Evolutionary conservation across 148 eudicot genomes (phyloP).

Genomic region (Vaccinium corymbosum): DNA sequence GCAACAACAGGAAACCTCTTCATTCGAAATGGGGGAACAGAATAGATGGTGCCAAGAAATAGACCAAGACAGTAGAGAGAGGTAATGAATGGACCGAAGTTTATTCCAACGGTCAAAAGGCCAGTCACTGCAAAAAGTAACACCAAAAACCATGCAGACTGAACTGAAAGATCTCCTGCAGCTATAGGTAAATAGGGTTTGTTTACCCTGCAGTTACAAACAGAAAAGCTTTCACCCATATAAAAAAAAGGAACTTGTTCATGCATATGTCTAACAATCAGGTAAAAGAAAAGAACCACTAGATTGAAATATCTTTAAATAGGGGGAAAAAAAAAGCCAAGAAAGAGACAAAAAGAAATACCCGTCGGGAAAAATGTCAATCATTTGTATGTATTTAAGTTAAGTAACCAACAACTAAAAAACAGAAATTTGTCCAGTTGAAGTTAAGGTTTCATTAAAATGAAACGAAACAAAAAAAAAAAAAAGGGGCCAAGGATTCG

Average conservation of each 20-base stretch:
- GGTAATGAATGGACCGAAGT: conserved; percentile 88
- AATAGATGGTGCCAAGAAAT: conserved; percentile 95
- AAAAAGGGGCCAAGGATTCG: background rate
- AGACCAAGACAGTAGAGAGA: conserved; percentile 80
- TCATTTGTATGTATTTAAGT: background rate
- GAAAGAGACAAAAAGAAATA: no score
- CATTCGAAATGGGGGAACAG: conserved; percentile 96
- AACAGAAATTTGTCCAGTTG: background rate
- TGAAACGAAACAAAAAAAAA: background rate
- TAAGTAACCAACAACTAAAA: background rate
- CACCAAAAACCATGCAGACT: conserved; percentile 91
- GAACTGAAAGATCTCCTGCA: conserved; percentile 95
- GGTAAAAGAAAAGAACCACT: background rate
- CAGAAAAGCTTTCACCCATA: background rate
- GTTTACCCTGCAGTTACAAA: conserved; percentile 67
- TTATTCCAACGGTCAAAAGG: conserved; percentile 64
- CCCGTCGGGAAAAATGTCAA: background rate
- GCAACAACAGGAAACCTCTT: conserved; percentile 92
- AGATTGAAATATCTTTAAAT: background rate
- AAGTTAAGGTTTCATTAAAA: background rate
- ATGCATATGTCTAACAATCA: background rate
- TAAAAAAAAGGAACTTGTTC: background rate
- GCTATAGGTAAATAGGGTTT: conserved; percentile 98
- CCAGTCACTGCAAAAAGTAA: conserved; percentile 70
- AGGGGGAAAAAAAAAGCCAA: background rate